Evolutionary conservation across 164 flowering plant species (phyloP), one percentile per base, ranked within the genome.

Genomic region (Hamamelis virginiana): DNA sequence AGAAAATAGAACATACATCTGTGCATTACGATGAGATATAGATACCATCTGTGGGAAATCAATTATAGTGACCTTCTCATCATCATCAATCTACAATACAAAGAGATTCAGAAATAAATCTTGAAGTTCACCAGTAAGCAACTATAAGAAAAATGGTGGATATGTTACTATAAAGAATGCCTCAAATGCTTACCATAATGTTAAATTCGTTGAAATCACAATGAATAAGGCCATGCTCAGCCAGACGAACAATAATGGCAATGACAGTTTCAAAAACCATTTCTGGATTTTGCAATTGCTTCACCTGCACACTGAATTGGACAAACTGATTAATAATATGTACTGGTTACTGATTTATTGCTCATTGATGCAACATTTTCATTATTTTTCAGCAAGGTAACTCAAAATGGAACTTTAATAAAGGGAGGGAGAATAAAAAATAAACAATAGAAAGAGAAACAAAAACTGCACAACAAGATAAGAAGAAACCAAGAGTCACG

Each of bases 31-130:
- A 76, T 95, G 98, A 23, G 92, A 84, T 48, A 91, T 90, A 47
- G 97, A 95, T n/a, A 95, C 97, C 97, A 95, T 95, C 75, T 95
- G 98, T 21, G 98, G 98, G 74, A 95, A 95, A 80, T 95, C 97
- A 71, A 95, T 95, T 91, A 95, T 80, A 8, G 97, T 95, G 53
- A 95, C 75, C 70, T 89, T 87, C 80, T 95, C 98, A 59, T 91
- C 84, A 72, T 95, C 97, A 79, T 89, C 94, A 78, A 95, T 87
- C 98, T 94, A 64, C 78, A 81, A n/a, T n/a, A n/a, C n/a, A n/a
- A n/a, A n/a, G n/a, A n/a, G n/a, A n/a, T n/a, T n/a, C n/a, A n/a
- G n/a, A 25, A 1, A 67, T 11, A 61, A 43, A 59, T 27, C 45
- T 23, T 44, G 6, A 52, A 61, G n/a, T 14, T 16, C 61, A 43